A percentile compares a stretch with the other conserved stretches of the same genome.
These are phyloP conservation scores for Serendipita indica DNA, from an alignment of 768 basidiomycete species.

Conservation along the genomic window DNA sequence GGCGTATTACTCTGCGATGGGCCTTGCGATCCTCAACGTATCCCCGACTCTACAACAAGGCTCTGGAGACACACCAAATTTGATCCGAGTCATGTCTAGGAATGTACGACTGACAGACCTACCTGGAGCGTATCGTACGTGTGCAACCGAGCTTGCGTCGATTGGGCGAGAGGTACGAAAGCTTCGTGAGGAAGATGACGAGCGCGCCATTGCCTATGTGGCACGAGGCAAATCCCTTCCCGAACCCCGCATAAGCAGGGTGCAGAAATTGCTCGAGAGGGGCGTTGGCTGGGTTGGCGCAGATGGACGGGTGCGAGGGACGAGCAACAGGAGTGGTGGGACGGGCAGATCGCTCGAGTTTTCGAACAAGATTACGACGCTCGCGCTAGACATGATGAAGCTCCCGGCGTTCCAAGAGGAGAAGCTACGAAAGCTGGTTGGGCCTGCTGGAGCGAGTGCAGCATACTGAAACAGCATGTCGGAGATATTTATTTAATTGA, in stretches of 20 bases:
- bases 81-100: conserved; percentile 29
- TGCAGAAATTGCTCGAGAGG: conserved; percentile 39
- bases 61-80: conserved; percentile 33
- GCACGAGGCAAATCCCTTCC: conserved; percentile 26
- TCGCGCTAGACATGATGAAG: conserved; percentile 56
- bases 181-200: conserved; percentile 41
- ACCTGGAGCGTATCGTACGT: conserved; percentile 44
- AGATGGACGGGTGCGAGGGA: conserved; percentile 4
- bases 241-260: conserved; percentile 40
- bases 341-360: conserved; percentile 51
- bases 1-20: conserved; percentile 67
- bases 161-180: conserved; percentile 38
- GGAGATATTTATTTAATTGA: no score
- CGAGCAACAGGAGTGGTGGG: conserved; percentile 1
- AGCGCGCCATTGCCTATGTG: conserved; percentile 31
- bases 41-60: conserved; percentile 32
- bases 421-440: background rate
- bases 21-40: conserved; percentile 58
- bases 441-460: no score
- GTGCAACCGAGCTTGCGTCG: conserved; percentile 47
- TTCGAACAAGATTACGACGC: conserved; percentile 61
- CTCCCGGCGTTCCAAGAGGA: conserved; percentile 40
- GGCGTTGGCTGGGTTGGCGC: conserved; percentile 37
- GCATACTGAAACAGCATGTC: no score
- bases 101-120: conserved; percentile 44